Conservation (phyloP, 1,284 basidiomycete species). For the Cutaneotrichosporon sp. region DNA sequence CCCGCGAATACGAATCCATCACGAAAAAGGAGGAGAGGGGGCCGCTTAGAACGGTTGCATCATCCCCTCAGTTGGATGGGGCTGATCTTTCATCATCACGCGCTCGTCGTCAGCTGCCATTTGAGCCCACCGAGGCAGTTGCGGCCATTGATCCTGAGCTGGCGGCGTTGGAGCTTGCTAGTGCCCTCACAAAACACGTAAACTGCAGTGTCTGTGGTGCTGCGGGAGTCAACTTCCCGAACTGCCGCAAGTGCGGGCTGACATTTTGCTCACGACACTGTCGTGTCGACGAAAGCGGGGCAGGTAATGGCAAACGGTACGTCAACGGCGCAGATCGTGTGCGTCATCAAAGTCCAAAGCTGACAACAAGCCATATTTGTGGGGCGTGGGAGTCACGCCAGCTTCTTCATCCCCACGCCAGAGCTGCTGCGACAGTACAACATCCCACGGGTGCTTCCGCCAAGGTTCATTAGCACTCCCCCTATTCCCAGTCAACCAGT, state of each 20-base stretch:
- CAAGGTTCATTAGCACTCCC: too few species aligned
- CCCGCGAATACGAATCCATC: not conserved
- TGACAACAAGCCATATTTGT: slow-evolving; percentile 29
- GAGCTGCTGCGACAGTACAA: too few species aligned
- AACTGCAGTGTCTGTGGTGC: slow-evolving; percentile 36
- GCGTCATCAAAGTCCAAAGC: not conserved
- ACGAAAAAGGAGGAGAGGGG: not conserved
- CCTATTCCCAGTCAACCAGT: too few species aligned
- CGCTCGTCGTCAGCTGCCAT: slow-evolving; percentile 18
- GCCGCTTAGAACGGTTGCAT: slow-evolving; percentile 24
- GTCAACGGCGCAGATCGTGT: too few species aligned
- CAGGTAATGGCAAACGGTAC: slow-evolving; percentile 40
- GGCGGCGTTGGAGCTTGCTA: slow-evolving; percentile 35
- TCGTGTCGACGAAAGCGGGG: slow-evolving; percentile 32
- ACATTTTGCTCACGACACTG: slow-evolving; percentile 41
- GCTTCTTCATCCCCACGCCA: slow-evolving; percentile 7
- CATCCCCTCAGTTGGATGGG: slow-evolving; percentile 22
- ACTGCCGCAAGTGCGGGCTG: slow-evolving; percentile 42
- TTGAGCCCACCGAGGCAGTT: slow-evolving; percentile 26
- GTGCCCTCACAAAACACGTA: slow-evolving; percentile 38
- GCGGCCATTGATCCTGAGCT: slow-evolving; percentile 36
- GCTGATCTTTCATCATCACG: not conserved
- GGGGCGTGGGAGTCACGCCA: slow-evolving; percentile 30
- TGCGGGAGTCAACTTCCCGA: slow-evolving; percentile 42
- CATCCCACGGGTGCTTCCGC: too few species aligned